Conservation (phyloP, 2,329 filamentous ascomycete genomes). For the Cylindrodendrum hubeiense region DNA sequence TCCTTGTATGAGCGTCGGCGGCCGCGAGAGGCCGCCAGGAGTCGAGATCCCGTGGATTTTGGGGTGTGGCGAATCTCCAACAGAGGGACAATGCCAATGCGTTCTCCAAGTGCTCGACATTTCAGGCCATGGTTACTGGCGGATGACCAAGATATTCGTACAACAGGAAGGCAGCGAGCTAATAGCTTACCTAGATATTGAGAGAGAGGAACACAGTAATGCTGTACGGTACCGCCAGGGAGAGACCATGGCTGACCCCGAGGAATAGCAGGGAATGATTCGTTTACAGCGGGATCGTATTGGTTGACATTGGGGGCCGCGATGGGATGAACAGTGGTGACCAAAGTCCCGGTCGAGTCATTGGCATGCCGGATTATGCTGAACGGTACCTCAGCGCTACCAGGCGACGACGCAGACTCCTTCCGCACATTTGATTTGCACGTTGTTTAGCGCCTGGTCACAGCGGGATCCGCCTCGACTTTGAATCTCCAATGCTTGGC, state of each 20-base stretch:
- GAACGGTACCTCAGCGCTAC: slow-evolving; percentile 9
- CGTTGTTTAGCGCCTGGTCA: slow-evolving; percentile 1
- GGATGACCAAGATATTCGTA: not conserved
- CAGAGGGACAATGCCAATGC: not conserved
- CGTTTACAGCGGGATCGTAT: slow-evolving; percentile 11
- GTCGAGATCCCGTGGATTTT: slow-evolving; percentile 11
- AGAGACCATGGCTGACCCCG: not conserved
- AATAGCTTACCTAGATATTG: too few relatives aligned
- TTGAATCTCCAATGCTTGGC: not conserved
- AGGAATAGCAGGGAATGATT: slow-evolving; percentile 9
- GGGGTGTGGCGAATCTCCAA: not conserved
- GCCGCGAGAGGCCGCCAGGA: slow-evolving; percentile 37
- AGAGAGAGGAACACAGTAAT: not conserved
- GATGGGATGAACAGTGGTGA: slow-evolving; percentile 1
- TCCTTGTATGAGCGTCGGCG: slow-evolving; percentile 30
- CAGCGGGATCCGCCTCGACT: not conserved
- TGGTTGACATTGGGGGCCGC: not conserved
- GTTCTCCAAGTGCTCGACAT: not conserved
- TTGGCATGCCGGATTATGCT: slow-evolving; percentile 5
- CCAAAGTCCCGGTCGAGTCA: slow-evolving; percentile 2
- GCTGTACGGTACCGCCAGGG: not conserved
- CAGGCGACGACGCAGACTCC: not conserved
- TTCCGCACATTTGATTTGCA: not conserved
- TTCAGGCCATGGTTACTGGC: not conserved
- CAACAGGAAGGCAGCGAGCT: not conserved